phyloP scores from a whole-genome alignment of 352 stramenopile species.

The Phytophthora hybrid region DNA sequence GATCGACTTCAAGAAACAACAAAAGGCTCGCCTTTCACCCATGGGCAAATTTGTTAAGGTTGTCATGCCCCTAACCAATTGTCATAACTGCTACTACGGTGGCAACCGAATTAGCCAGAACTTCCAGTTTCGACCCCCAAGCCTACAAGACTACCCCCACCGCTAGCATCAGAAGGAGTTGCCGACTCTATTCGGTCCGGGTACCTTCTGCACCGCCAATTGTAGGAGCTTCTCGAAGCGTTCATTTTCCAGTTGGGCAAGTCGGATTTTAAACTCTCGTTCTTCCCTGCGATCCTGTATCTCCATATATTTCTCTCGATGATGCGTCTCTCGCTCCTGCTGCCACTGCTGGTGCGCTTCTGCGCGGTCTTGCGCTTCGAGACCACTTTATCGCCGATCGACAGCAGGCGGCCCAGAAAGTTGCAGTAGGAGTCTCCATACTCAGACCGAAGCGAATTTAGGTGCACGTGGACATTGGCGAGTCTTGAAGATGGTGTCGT shows the following conservation, averaged over 20 bases:
- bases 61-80: constrained; percentile 5
- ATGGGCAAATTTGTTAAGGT: neutral
- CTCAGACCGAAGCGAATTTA: neutral
- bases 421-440: neutral
- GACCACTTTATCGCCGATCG: neutral
- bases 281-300: too few relatives aligned
- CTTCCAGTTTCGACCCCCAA: neutral
- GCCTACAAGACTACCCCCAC: too few relatives aligned
- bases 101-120: constrained; percentile 16
- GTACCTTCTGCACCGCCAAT: too few relatives aligned
- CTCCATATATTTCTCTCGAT: too few relatives aligned
- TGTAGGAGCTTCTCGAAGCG: too few relatives aligned
- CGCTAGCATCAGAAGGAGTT: too few relatives aligned
- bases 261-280: too few relatives aligned
- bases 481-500: neutral
- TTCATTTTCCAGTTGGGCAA: too few relatives aligned
- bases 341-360: neutral
- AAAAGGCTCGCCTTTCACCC: neutral
- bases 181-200: too few relatives aligned
- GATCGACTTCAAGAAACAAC: constrained; percentile 16
- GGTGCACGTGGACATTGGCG: neutral
- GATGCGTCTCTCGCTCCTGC: too few relatives aligned
- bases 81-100: constrained; percentile 4
- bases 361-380: neutral
- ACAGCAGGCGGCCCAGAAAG: neutral